These are phyloP conservation scores for Coprinellus aureogranulatus DNA, from an alignment of 768 basidiomycete species.

Conservation along the genomic window DNA sequence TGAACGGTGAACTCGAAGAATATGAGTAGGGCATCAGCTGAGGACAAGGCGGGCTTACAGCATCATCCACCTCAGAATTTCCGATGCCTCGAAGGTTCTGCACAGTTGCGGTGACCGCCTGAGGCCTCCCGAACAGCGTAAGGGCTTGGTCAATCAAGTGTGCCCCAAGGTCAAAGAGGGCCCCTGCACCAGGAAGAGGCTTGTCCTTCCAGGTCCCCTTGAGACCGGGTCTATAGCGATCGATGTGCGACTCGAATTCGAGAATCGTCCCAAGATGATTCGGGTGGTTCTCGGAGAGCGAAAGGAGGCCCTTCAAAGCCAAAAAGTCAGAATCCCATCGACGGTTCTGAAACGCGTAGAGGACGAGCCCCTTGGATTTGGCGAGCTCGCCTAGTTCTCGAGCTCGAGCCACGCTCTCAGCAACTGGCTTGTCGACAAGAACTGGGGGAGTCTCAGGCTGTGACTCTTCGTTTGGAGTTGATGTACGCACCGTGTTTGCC, in stretches of 20 bases:
- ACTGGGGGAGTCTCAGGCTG: conserved; percentile 35
- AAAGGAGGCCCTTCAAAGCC: conserved; percentile 57
- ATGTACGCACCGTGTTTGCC: conserved; percentile 63
- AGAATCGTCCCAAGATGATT: conserved; percentile 58
- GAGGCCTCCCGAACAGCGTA: conserved; percentile 72
- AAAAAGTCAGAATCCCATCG: conserved; percentile 80
- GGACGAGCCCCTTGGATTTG: conserved; percentile 53
- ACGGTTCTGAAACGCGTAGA: conserved; percentile 74
- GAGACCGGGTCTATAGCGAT: conserved; percentile 64
- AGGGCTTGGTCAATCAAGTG: conserved; percentile 81
- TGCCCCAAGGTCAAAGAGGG: conserved; percentile 74
- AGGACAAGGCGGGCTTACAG: conserved; percentile 42
- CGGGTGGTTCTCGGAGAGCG: conserved; percentile 48
- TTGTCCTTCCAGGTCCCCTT: conserved; percentile 82
- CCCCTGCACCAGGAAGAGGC: conserved; percentile 57
- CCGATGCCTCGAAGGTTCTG: conserved; percentile 71
- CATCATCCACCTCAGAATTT: conserved; percentile 63
- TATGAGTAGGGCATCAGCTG: not conserved
- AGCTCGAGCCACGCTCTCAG: conserved; percentile 58
- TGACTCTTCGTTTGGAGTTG: not conserved
- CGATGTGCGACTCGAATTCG: conserved; percentile 78
- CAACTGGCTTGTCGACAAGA: conserved; percentile 78
- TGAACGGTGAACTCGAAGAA: conserved; percentile 47
- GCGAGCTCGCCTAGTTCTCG: conserved; percentile 60
- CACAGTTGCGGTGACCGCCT: conserved; percentile 63